Evolutionary conservation across 169 alveolate genomes (phyloP).

Genomic region (Sarcocystis neurona): DNA sequence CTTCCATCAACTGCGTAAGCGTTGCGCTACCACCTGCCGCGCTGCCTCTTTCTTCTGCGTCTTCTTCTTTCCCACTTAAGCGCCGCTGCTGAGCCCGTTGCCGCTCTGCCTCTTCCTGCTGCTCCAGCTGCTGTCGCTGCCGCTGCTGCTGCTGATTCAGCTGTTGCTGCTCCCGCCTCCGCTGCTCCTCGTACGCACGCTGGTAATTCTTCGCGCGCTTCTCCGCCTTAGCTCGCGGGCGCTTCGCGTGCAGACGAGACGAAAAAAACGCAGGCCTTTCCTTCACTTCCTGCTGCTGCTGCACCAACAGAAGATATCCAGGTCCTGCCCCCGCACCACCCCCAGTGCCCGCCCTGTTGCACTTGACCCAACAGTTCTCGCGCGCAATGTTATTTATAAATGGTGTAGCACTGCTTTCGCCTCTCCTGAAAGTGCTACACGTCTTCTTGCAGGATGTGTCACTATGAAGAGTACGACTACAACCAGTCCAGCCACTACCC

Average conservation of each 20-base stretch:
- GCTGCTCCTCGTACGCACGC: constrained; percentile 26
- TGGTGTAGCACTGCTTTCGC: too few relatives aligned
- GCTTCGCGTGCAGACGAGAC: neutral
- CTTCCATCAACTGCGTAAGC: neutral
- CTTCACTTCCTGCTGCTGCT: too few relatives aligned
- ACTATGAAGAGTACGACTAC: too few relatives aligned
- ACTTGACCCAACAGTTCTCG: too few relatives aligned
- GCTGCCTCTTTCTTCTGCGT: neutral
- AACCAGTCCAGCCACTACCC: too few relatives aligned
- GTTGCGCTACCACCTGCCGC: neutral
- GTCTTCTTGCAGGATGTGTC: too few relatives aligned
- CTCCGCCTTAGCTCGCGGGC: constrained; percentile 27
- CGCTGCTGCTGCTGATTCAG: neutral
- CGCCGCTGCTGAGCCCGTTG: neutral
- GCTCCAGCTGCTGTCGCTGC: neutral
- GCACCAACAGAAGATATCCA: too few relatives aligned
- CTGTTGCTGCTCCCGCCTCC: neutral
- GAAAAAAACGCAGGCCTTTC: too few relatives aligned
- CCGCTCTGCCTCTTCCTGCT: neutral
- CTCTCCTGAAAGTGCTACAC: too few relatives aligned
- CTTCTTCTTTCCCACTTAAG: neutral
- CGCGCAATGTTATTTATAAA: too few relatives aligned
- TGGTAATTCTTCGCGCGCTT: constrained; percentile 26
- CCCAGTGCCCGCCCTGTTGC: too few relatives aligned
- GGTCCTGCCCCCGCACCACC: too few relatives aligned